Evolutionary conservation across 306 rosid genomes (phyloP).

Genomic region (Fragaria ananassa): DNA sequence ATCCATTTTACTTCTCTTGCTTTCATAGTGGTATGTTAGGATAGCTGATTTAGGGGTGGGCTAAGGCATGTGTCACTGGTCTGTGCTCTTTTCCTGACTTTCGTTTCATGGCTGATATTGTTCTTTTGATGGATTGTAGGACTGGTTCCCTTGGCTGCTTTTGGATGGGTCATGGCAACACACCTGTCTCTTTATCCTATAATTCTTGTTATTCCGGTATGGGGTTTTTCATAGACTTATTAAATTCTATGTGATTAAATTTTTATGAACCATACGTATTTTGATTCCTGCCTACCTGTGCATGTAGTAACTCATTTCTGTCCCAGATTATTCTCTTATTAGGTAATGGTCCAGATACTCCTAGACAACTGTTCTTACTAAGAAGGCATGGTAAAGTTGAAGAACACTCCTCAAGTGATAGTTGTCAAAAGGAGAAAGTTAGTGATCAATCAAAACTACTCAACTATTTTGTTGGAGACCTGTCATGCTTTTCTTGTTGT

Average conservation of each 20-base stretch:
- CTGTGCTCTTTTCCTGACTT: constrained; percentile 23
- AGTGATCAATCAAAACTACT: constrained; percentile 28
- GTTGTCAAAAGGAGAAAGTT: constrained; percentile 35
- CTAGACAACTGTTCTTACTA: constrained; percentile 55
- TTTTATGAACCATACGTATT: neutral
- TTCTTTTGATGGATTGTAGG: constrained; percentile 50
- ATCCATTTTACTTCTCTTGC: neutral
- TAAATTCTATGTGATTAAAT: neutral
- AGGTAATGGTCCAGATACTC: constrained; percentile 88
- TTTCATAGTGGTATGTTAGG: neutral
- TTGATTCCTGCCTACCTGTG: constrained; percentile 7
- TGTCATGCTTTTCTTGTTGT: constrained; percentile 46
- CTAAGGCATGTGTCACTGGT: neutral
- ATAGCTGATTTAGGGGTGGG: neutral
- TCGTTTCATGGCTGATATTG: constrained; percentile 26
- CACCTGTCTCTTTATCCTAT: constrained; percentile 88
- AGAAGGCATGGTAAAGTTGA: constrained; percentile 35
- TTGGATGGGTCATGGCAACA: constrained; percentile 95
- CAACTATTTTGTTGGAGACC: constrained; percentile 61
- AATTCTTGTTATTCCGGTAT: constrained; percentile 78
- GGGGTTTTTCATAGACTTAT: constrained; percentile 21
- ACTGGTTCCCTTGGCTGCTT: constrained; percentile 74
- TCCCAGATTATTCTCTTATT: constrained; percentile 66
- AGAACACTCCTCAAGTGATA: constrained; percentile 40
- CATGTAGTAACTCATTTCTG: constrained; percentile 23